Evolutionary conservation across 2,329 filamentous ascomycete genomes (phyloP).

Genomic region (Aspergillus sp.): DNA sequence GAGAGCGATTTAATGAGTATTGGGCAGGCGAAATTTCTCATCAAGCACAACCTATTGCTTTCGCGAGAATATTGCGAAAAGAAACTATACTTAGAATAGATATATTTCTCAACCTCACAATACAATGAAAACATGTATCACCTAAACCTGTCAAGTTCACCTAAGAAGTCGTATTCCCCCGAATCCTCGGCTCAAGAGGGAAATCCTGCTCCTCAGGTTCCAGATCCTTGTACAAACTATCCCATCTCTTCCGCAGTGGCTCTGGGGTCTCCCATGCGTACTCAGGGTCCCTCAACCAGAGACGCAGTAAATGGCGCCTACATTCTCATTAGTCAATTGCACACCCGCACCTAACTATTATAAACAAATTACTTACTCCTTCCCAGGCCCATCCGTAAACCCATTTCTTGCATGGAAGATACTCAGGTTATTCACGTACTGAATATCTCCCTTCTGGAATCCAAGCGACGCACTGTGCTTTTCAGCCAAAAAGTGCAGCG

Average conservation of each 20-base stretch:
- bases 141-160: no score
- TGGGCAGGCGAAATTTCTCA: no score
- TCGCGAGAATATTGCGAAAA: no score
- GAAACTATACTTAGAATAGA: no score
- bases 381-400: constrained; percentile 43
- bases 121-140: no score
- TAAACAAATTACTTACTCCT: constrained; percentile 43
- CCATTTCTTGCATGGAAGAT: constrained; percentile 54
- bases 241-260: constrained; percentile 41
- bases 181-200: constrained; percentile 38
- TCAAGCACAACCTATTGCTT: no score
- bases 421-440: constrained; percentile 56
- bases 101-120: no score
- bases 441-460: constrained; percentile 53
- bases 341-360: no score
- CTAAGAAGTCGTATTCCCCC: background rate
- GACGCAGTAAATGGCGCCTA: constrained; percentile 48
- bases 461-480: constrained; percentile 45
- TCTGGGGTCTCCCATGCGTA: constrained; percentile 49
- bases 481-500: constrained; percentile 53
- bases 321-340: background rate
- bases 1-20: no score
- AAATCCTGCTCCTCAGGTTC: constrained; percentile 44
- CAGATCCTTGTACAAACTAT: constrained; percentile 45
- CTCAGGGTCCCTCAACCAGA: constrained; percentile 53